phyloP scores from a whole-genome alignment of 768 basidiomycete genomes.

The Auriscalpium orientale region DNA sequence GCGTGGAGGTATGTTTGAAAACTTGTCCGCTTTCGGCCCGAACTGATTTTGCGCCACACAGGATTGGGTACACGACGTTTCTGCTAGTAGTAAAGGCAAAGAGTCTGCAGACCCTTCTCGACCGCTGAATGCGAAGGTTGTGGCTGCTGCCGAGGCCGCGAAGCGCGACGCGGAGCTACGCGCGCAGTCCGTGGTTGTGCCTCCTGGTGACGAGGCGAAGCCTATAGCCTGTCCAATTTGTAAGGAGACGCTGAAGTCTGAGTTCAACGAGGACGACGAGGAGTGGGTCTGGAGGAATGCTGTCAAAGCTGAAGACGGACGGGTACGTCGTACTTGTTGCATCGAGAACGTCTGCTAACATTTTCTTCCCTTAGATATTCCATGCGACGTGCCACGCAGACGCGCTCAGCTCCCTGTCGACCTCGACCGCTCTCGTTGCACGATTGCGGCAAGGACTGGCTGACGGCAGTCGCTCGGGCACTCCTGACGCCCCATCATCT shows the following conservation, averaged over 20 bases:
- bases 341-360: neutral
- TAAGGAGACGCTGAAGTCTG: constrained; percentile 86
- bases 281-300: constrained; percentile 99
- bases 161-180: constrained; percentile 72
- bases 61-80: constrained; percentile 83
- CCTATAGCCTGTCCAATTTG: constrained; percentile 88
- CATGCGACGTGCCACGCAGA: constrained; percentile 95
- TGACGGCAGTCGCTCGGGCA: constrained; percentile 61
- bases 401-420: constrained; percentile 42
- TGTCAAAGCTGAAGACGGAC: constrained; percentile 72
- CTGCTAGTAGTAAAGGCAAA: constrained; percentile 60
- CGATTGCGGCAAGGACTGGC: constrained; percentile 54
- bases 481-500: constrained; percentile 49
- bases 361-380: constrained; percentile 52
- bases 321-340: constrained; percentile 40
- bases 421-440: constrained; percentile 53
- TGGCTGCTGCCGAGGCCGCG: constrained; percentile 54
- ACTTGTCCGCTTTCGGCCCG: neutral
- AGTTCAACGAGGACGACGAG: constrained; percentile 92
- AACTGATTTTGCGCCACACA: constrained; percentile 23
- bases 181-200: constrained; percentile 78
- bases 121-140: constrained; percentile 46
- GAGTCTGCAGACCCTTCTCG: constrained; percentile 48
- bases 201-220: constrained; percentile 82
- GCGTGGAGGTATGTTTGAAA: constrained; percentile 57